phyloP scores from a whole-genome alignment of 495 filamentous ascomycete species.

The Penicillium bovifimosum region DNA sequence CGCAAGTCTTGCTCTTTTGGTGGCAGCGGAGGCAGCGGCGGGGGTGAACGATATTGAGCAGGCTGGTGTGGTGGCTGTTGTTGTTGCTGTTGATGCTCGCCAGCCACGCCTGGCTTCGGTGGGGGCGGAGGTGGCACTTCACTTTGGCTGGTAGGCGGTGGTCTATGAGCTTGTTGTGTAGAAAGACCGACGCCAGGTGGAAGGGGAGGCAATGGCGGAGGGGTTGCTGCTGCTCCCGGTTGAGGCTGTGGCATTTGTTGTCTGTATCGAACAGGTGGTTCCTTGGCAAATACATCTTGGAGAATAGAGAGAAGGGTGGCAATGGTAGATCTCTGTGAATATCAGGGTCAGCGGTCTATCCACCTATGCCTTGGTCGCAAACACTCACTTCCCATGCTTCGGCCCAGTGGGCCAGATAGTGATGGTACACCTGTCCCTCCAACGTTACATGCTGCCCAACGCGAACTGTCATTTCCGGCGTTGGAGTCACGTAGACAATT shows the following conservation, averaged over 20 bases:
- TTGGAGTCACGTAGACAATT: conserved; percentile 81
- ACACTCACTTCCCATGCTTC: conserved; percentile 84
- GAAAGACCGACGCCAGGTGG: conserved; percentile 54
- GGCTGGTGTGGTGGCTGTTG: conserved; percentile 7
- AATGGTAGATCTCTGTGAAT: conserved; percentile 67
- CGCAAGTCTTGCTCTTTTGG: conserved; percentile 32
- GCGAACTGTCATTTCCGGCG: conserved; percentile 80
- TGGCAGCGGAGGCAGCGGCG: conserved; percentile 37
- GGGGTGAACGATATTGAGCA: conserved; percentile 30
- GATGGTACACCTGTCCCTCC: conserved; percentile 94
- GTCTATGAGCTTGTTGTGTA: conserved; percentile 15
- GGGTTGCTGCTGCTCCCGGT: conserved; percentile 37
- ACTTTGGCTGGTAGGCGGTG: not conserved
- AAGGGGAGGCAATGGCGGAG: conserved; percentile 63
- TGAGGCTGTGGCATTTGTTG: conserved; percentile 42
- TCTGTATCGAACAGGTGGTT: conserved; percentile 80
- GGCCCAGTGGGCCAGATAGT: conserved; percentile 84
- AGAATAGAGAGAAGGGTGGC: conserved; percentile 77
- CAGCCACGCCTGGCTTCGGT: conserved; percentile 19
- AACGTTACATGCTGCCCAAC: conserved; percentile 91
- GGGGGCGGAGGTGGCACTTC: conserved; percentile 23
- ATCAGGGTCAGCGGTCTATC: conserved; percentile 3
- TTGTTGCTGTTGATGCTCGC: conserved; percentile 18
- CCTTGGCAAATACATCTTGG: conserved; percentile 84
- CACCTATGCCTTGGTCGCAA: not conserved